phyloP scores from a whole-genome alignment of 257 asterid species.

The Solanum boliviense region DNA sequence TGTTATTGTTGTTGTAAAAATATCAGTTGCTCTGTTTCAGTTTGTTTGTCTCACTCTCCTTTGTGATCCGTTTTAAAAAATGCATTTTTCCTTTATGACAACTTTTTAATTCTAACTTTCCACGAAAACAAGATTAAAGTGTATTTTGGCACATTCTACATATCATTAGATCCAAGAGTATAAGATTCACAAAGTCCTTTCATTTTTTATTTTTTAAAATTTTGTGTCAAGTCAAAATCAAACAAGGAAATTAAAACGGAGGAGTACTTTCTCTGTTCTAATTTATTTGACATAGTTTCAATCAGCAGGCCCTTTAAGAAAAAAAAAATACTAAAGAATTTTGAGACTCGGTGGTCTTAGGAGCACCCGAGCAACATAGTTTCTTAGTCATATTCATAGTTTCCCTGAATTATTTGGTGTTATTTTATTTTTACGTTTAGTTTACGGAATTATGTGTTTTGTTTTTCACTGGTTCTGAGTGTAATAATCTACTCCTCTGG shows the following conservation, averaged over 20 bases:
- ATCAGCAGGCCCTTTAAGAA: background rate
- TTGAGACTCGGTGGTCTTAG: background rate
- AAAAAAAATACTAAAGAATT: background rate
- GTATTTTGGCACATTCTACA: background rate
- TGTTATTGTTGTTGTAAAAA: too few species aligned
- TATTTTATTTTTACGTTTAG: background rate
- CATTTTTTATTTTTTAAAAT: background rate
- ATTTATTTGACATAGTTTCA: background rate
- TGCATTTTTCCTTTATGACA: background rate
- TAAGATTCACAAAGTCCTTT: background rate
- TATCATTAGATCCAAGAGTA: background rate
- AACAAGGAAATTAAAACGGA: background rate
- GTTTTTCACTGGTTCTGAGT: background rate
- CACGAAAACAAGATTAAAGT: background rate
- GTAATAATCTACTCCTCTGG: background rate
- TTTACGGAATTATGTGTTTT: background rate
- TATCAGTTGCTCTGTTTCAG: background rate
- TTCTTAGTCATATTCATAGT: background rate
- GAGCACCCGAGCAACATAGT: background rate
- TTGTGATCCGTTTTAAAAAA: background rate
- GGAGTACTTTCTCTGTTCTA: background rate
- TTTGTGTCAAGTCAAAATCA: background rate
- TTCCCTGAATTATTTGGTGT: background rate
- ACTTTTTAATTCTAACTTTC: background rate
- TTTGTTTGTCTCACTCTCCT: background rate